Percentiles rank a stretch among this genome's conserved stretches.
phyloP scores from a whole-genome alignment of 2,329 filamentous ascomycete species.

The Huntiella decipiens region DNA sequence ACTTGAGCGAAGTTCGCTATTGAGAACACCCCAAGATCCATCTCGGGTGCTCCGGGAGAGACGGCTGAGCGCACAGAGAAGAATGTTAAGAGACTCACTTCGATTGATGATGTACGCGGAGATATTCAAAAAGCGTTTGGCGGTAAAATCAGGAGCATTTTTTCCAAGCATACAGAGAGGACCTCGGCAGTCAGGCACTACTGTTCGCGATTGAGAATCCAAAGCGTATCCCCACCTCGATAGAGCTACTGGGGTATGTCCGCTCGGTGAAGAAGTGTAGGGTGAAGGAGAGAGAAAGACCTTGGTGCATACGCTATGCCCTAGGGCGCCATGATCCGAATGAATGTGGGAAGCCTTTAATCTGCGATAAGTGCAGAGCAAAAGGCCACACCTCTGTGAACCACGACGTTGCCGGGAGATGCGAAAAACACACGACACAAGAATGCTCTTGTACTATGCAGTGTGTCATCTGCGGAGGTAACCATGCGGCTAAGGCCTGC shows the following conservation, averaged over 20 bases:
- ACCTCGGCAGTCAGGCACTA: neutral
- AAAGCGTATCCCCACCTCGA: neutral
- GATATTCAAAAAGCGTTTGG: neutral
- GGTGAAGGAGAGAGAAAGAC: neutral
- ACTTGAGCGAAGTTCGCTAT: too few species aligned
- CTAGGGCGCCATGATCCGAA: neutral
- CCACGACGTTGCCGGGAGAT: neutral
- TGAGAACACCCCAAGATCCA: too few species aligned
- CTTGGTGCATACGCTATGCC: neutral
- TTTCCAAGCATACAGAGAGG: neutral
- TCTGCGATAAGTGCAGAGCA: neutral
- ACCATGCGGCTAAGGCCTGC: neutral
- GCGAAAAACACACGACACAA: neutral
- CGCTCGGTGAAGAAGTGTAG: neutral
- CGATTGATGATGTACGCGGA: neutral
- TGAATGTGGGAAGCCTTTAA: neutral
- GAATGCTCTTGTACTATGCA: neutral
- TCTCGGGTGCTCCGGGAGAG: too few species aligned
- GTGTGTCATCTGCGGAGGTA: neutral
- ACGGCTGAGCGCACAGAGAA: neutral
- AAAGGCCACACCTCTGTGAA: neutral
- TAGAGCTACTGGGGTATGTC: neutral
- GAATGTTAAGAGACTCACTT: neutral
- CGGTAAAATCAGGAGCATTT: neutral
- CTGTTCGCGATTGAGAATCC: neutral